Evolutionary conservation across 495 filamentous ascomycete genomes (phyloP).

Genomic region (Neurospora discreta): DNA sequence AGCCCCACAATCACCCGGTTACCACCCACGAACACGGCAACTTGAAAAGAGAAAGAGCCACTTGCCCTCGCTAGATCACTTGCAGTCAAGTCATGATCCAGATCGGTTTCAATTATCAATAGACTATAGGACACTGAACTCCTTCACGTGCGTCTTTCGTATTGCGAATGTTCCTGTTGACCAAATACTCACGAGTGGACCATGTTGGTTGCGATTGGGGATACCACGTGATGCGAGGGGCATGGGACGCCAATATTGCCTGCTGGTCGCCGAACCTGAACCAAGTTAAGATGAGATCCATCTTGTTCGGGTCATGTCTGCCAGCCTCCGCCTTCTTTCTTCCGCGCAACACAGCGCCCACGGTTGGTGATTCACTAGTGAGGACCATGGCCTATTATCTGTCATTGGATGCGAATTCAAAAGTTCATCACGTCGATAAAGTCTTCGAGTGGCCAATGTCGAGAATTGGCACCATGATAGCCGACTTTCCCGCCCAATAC

Average conservation of each 20-base stretch:
- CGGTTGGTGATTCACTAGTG: background rate
- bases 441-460: background rate
- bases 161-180: background rate
- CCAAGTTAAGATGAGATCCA: background rate
- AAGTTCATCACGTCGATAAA: background rate
- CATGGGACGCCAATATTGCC: background rate
- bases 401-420: background rate
- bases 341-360: background rate
- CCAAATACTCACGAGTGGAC: background rate
- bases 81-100: background rate
- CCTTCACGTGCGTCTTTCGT: accelerated
- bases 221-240: background rate
- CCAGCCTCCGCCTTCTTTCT: background rate
- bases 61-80: background rate
- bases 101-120: background rate
- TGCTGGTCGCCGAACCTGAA: background rate
- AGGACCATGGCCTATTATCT: background rate
- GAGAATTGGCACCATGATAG: background rate
- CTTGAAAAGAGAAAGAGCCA: background rate
- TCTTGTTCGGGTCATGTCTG: too few species aligned
- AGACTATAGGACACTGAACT: background rate
- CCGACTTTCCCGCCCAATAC: background rate
- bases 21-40: background rate
- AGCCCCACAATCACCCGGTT: background rate
- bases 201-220: background rate